Conservation (phyloP, 306 rosid species). For the Prosopis cineraria region DNA sequence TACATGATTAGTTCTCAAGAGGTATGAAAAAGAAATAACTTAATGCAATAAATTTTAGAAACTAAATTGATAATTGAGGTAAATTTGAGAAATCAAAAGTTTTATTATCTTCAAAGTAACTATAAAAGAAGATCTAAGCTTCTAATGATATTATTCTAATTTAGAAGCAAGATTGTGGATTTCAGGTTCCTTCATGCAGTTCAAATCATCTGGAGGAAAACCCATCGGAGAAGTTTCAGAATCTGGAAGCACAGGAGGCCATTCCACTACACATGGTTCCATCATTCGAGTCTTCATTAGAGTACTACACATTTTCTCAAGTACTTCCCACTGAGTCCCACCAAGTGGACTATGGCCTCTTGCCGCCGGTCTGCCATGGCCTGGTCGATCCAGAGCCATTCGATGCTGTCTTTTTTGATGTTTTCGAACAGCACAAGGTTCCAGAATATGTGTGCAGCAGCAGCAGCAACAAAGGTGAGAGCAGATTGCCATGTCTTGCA, state of each 20-base stretch:
- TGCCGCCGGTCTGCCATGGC: conserved; percentile 28
- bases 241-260: conserved; percentile 36
- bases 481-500: conserved; percentile 24
- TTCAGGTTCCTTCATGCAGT: conserved; percentile 50
- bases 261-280: conserved; percentile 38
- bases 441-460: conserved; percentile 21
- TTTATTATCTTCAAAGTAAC: no score
- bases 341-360: conserved; percentile 37
- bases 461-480: conserved; percentile 30
- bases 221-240: conserved; percentile 28
- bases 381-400: neutral
- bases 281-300: conserved; percentile 44
- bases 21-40: no score
- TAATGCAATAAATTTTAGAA: no score
- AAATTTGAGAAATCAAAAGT: no score
- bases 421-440: conserved; percentile 34
- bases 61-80: no score
- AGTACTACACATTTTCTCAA: conserved; percentile 35
- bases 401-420: neutral
- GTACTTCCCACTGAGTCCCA: conserved; percentile 31
- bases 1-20: no score
- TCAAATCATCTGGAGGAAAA: conserved; percentile 40
- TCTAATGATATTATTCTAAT: neutral
- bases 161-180: neutral
- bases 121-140: neutral